phyloP scores from a whole-genome alignment of 768 basidiomycete genomes.

The Hericium alpestre region DNA sequence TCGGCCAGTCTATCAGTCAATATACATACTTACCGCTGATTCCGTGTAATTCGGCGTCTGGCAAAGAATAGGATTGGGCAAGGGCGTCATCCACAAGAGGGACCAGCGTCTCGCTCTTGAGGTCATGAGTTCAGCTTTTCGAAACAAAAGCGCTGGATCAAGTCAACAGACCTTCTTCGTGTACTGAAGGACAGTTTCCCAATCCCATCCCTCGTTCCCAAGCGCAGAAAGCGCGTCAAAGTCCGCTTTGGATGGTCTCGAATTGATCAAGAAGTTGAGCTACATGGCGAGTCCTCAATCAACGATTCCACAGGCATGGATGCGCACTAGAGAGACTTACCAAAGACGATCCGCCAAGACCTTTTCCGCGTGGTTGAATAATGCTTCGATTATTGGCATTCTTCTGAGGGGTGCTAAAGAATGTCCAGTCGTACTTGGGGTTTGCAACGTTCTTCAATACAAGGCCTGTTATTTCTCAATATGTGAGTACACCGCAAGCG shows the following conservation, averaged over 20 bases:
- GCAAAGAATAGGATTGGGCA: neutral
- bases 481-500: too few species aligned
- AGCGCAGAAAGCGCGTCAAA: constrained; percentile 13
- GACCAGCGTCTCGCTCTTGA: constrained; percentile 7
- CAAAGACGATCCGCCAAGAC: constrained; percentile 20
- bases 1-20: neutral
- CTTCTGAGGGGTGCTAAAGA: constrained; percentile 17
- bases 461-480: neutral
- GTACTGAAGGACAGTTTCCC: constrained; percentile 15
- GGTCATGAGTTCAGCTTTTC: too few species aligned
- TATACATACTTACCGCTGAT: constrained; percentile 2
- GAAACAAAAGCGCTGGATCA: too few species aligned
- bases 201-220: constrained; percentile 20
- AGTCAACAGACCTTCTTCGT: constrained; percentile 11
- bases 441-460: neutral
- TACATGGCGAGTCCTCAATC: neutral
- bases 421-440: constrained; percentile 19
- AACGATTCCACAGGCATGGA: neutral
- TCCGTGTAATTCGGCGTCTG: constrained; percentile 6
- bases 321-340: constrained; percentile 1
- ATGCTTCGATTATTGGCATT: constrained; percentile 13
- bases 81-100: neutral
- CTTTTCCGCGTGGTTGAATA: constrained; percentile 17
- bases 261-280: neutral
- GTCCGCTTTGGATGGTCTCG: constrained; percentile 5